Conservation (phyloP, 2,329 filamentous ascomycete species). For the Cladosporium colombiae region DNA sequence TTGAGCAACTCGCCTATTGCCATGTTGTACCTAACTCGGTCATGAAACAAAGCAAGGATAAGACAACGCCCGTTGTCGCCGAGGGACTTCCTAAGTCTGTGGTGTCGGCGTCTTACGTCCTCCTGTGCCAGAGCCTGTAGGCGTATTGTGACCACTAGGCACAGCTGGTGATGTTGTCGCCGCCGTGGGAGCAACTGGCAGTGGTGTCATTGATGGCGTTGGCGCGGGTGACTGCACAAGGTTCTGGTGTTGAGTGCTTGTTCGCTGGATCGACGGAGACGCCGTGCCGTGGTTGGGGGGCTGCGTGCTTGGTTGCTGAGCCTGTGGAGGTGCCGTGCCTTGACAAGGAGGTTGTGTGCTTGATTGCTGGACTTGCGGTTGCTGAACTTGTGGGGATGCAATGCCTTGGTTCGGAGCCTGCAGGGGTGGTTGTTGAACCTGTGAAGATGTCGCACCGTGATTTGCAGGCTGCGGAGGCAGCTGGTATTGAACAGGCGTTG, state of each 20-base stretch:
- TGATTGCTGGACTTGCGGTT: background rate
- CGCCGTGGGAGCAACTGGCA: background rate
- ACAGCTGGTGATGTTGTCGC: background rate
- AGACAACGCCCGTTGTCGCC: background rate
- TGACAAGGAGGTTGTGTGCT: background rate
- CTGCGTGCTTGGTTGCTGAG: conserved; percentile 4
- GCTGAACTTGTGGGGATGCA: conserved; percentile 3
- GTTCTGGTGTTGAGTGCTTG: conserved; percentile 1
- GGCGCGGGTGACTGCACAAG: background rate
- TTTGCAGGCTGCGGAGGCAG: background rate
- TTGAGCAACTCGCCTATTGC: background rate
- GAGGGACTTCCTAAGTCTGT: background rate
- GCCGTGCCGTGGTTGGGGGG: background rate
- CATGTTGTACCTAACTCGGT: background rate
- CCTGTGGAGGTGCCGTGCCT: background rate
- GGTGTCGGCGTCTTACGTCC: background rate
- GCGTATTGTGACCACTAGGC: conserved; percentile 1
- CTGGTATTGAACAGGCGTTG: background rate
- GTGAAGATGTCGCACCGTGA: background rate
- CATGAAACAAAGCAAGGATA: background rate
- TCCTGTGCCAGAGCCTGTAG: background rate
- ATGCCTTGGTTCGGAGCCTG: background rate
- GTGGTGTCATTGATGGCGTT: background rate
- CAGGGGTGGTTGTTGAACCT: conserved; percentile 2
- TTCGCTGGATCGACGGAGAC: background rate